Evolutionary conservation across 768 basidiomycete genomes (phyloP).

Genomic region (Suillus brevipes): DNA sequence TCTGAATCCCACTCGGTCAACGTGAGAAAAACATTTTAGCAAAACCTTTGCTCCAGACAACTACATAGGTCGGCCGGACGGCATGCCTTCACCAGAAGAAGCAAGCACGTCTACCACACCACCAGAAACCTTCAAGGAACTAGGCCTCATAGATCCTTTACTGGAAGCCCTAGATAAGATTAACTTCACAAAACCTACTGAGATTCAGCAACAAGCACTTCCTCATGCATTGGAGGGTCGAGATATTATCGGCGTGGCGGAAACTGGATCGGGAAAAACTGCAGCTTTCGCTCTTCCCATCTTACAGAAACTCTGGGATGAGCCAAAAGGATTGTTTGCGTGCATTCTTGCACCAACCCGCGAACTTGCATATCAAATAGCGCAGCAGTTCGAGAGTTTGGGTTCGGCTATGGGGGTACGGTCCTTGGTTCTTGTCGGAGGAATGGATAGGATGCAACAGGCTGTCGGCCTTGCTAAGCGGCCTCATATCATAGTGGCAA

Average conservation of each 20-base stretch:
- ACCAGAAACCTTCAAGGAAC: slow-evolving; percentile 65
- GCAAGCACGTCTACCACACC: slow-evolving; percentile 46
- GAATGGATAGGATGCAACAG: slow-evolving; percentile 89
- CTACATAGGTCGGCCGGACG: slow-evolving; percentile 1
- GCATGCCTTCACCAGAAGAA: slow-evolving; percentile 67
- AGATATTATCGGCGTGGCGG: slow-evolving; percentile 98
- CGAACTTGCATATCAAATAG: slow-evolving; percentile 96
- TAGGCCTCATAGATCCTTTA: slow-evolving; percentile 89
- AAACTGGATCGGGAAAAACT: slow-evolving; percentile 97
- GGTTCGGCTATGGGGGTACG: slow-evolving; percentile 93
- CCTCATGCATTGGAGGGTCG: slow-evolving; percentile 88
- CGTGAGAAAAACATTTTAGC: slow-evolving; percentile 12
- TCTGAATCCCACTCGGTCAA: not conserved
- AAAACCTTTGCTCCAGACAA: not conserved
- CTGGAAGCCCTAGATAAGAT: slow-evolving; percentile 82
- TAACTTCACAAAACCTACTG: slow-evolving; percentile 83
- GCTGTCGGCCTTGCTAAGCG: slow-evolving; percentile 89
- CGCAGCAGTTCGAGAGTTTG: slow-evolving; percentile 92
- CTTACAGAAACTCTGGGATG: slow-evolving; percentile 93
- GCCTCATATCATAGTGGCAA: slow-evolving; percentile 94
- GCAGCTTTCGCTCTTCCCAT: slow-evolving; percentile 97
- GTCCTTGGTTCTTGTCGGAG: slow-evolving; percentile 91
- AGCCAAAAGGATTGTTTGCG: slow-evolving; percentile 90
- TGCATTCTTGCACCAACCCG: slow-evolving; percentile 96
- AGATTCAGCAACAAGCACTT: slow-evolving; percentile 83